A percentile compares a stretch with the other conserved stretches of the same genome.
Evolutionary conservation across 2,329 filamentous ascomycete species (phyloP).

Genomic region (Trichoderma afroharzianum): DNA sequence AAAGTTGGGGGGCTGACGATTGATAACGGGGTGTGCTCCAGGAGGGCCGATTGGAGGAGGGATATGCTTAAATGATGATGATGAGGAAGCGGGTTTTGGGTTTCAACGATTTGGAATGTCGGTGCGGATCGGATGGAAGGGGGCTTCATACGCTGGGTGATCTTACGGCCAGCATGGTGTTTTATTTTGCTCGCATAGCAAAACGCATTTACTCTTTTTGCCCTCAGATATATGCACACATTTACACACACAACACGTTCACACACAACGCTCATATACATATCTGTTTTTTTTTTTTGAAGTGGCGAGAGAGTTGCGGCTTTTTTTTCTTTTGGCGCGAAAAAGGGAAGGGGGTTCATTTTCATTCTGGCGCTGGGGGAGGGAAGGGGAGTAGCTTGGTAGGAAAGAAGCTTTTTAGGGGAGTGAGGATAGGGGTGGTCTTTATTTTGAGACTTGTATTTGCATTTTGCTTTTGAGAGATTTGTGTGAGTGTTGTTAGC

Average conservation of each 20-base stretch:
- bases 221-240: neutral
- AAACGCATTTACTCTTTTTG: neutral
- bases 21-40: neutral
- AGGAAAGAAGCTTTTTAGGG: neutral
- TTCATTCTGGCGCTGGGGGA: slow-evolving; percentile 1
- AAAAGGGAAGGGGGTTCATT: neutral
- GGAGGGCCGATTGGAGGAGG: neutral
- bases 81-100: neutral
- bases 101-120: neutral
- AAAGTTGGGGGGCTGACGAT: neutral
- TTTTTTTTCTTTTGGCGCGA: neutral
- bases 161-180: neutral
- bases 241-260: neutral
- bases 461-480: neutral
- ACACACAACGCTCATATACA: neutral
- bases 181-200: neutral
- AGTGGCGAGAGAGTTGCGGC: neutral
- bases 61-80: neutral
- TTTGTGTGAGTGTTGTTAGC: neutral
- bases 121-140: neutral
- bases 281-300: neutral
- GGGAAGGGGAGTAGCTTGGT: neutral
- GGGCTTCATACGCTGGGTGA: neutral
- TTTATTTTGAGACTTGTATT: neutral
- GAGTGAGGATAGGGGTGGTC: neutral